phyloP scores from a whole-genome alignment of 306 rosid species.

The Sophora flavescens region DNA sequence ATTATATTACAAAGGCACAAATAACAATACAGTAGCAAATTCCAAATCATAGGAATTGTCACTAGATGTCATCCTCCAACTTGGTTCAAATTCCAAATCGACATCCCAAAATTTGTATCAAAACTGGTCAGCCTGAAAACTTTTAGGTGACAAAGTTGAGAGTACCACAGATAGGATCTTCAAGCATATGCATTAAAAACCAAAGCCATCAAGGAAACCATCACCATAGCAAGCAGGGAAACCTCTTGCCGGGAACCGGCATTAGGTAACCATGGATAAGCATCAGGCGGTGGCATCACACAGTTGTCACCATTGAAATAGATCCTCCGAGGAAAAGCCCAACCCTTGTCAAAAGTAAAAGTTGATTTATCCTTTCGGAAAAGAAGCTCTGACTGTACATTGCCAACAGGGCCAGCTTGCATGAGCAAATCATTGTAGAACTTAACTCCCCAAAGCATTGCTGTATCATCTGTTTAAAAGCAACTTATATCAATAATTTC shows the following conservation, averaged over 20 bases:
- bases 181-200: constrained; percentile 50
- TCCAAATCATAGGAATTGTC: constrained; percentile 44
- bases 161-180: neutral
- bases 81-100: constrained; percentile 39
- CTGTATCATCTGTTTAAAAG: constrained; percentile 86
- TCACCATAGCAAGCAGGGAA: constrained; percentile 54
- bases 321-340: constrained; percentile 92
- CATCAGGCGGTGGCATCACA: constrained; percentile 94
- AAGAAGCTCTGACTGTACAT: constrained; percentile 89
- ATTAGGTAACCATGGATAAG: constrained; percentile 83
- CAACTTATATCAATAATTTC: constrained; percentile 40
- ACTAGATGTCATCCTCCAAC: constrained; percentile 31
- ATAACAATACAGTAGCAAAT: constrained; percentile 43
- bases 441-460: constrained; percentile 89
- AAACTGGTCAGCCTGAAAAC: constrained; percentile 36
- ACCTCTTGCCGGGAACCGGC: constrained; percentile 50
- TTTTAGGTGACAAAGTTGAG: constrained; percentile 24
- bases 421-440: constrained; percentile 88
- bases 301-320: constrained; percentile 93
- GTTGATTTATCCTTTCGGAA: constrained; percentile 69
- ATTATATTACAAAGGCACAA: constrained; percentile 34
- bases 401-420: constrained; percentile 80
- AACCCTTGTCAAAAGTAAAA: constrained; percentile 85
- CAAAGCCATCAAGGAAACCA: constrained; percentile 52
- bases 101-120: constrained; percentile 39